These are phyloP conservation scores for Blastomyces silverae DNA, from an alignment of 2,329 filamentous ascomycete genomes.

Conservation along the genomic window DNA sequence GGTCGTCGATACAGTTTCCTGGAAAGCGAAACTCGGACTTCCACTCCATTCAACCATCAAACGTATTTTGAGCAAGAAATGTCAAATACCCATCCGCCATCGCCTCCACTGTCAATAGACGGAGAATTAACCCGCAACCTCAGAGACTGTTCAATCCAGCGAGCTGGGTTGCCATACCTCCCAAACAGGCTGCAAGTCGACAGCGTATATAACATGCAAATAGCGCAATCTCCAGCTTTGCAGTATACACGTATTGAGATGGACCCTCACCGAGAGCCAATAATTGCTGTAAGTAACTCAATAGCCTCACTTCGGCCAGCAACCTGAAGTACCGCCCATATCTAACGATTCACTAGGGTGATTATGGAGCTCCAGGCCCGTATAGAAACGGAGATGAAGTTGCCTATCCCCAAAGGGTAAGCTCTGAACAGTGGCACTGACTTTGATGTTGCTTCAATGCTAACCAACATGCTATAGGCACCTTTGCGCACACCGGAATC, in stretches of 20 bases:
- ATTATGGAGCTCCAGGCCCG: constrained; percentile 10
- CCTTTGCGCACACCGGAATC: not conserved
- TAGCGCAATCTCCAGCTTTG: not conserved
- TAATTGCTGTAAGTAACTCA: constrained; percentile 10
- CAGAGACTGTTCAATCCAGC: constrained; percentile 15
- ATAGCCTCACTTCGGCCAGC: not conserved
- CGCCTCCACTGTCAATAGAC: constrained; percentile 21
- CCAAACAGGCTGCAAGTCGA: constrained; percentile 11
- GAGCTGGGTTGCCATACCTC: constrained; percentile 12
- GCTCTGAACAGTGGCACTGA: not conserved
- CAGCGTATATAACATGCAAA: constrained; percentile 15
- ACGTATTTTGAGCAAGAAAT: constrained; percentile 6
- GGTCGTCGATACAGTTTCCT: not conserved
- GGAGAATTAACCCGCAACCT: constrained; percentile 17
- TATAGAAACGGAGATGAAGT: constrained; percentile 15
- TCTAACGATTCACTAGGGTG: constrained; percentile 13
- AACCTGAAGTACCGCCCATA: not conserved
- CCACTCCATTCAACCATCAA: constrained; percentile 2
- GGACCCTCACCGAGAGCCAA: constrained; percentile 7
- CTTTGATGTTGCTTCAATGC: not conserved
- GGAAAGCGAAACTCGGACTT: not conserved
- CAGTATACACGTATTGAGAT: constrained; percentile 5
- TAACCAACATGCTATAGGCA: not conserved
- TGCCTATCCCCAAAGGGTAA: constrained; percentile 16
- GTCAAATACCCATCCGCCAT: constrained; percentile 18